Evolutionary conservation across 1,139 yeast genomes (phyloP).

Genomic region (Suhomyces coccinellae): DNA sequence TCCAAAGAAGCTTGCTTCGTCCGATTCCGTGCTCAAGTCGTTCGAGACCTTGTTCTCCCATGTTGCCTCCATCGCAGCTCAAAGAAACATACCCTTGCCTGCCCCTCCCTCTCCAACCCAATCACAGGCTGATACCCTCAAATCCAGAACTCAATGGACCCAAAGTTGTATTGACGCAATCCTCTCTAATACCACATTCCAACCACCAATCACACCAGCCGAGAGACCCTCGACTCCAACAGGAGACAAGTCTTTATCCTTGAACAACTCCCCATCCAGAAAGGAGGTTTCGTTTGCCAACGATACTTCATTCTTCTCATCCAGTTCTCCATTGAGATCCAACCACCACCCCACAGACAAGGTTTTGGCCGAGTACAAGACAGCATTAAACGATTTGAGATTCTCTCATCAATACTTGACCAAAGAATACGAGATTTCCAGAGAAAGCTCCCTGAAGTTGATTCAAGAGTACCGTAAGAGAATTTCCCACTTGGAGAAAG

Average conservation of each 20-base stretch:
- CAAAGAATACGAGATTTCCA: constrained; percentile 59
- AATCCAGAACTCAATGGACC: constrained; percentile 51
- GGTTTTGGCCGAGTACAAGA: constrained; percentile 44
- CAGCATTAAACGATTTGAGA: constrained; percentile 60
- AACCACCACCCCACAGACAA: constrained; percentile 24
- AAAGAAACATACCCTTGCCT: constrained; percentile 50
- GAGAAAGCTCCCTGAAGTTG: constrained; percentile 48
- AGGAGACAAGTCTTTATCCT: not conserved
- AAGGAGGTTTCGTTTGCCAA: constrained; percentile 10
- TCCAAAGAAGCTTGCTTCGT: constrained; percentile 9
- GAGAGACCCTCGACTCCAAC: constrained; percentile 5
- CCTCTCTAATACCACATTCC: not conserved
- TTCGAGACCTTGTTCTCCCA: constrained; percentile 54
- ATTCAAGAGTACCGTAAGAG: constrained; percentile 52
- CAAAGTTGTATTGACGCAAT: constrained; percentile 51
- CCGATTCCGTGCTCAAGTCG: constrained; percentile 15
- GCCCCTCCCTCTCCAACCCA: constrained; percentile 34
- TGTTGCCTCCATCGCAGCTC: constrained; percentile 56
- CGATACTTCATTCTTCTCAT: constrained; percentile 31
- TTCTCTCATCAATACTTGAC: constrained; percentile 64
- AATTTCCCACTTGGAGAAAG: constrained; percentile 45
- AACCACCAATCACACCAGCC: constrained; percentile 4
- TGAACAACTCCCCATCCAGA: constrained; percentile 3
- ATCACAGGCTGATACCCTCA: constrained; percentile 26
- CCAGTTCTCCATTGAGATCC: constrained; percentile 20